Base-by-base conservation (phyloP, 495 filamentous ascomycete genomes). In the Penicillium lagena region DNA sequence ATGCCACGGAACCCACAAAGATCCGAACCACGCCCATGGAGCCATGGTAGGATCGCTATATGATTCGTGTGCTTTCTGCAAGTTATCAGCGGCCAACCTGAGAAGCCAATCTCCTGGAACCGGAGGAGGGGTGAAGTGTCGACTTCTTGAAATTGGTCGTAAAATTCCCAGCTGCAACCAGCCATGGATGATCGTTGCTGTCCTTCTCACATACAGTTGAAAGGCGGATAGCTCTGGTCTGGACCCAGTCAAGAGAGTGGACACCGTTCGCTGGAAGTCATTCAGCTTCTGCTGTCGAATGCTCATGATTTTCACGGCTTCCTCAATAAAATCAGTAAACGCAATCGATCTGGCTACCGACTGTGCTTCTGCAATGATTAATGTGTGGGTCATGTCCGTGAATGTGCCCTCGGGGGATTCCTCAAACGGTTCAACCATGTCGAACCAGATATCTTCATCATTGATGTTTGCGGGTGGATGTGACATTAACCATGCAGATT, bases 1-100 rank as follows among this genome's bases (percentile, higher is more conserved):
- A 41, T 76, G 71, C 72, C 72, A 76, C 12, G 68, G 71, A 10
- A 70, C 63, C 55, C 64, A 73, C 28, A 68, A 52, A 1, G 51
- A 56, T 3, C 56, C 59, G 31, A 66, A 62, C 71, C 71, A 74
- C 7, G 43, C 52, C 67, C 66, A 76, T 0, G 54, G 39, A n/a
- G 35, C 17, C 14, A 46, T 51, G 2, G 51, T 49, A 9, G 56
- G 58, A 31, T 71, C 52, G 22, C 32, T 49, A 30, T 48, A 50
- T 8, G 50, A 42, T 17, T 58, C 44, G 11, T 60, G 50, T 1
- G 54, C 34, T 9, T 38, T 52, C 12, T 59, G 39, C 9, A 71
- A 53, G 17, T 64, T 57, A 37, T 64, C 52, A 1, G 58, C 58
- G 10, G 66, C 58, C 12, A 69, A 42, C 14, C 50, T 43, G 38